Percentiles rank a stretch among this genome's conserved stretches.
Evolutionary conservation across 257 asterid genomes (phyloP).

Genomic region (Capsicum rhomboideum): DNA sequence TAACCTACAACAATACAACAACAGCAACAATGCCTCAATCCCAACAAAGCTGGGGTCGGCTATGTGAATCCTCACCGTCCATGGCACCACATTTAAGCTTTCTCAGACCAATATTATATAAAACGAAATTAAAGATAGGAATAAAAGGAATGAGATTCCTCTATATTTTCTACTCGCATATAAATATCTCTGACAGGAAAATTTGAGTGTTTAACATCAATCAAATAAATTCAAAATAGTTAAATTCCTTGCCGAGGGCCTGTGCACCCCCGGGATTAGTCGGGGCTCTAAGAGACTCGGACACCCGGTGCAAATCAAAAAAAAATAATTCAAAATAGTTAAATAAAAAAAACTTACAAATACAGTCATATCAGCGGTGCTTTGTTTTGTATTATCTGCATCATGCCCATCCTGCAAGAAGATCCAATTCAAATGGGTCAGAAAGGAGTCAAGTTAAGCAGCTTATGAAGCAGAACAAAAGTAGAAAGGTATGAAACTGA

Average conservation of each 20-base stretch:
- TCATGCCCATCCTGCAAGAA: constrained; percentile 68
- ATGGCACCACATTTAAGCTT: background rate
- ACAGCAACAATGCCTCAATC: background rate
- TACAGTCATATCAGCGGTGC: constrained; percentile 81
- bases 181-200: background rate
- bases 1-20: background rate
- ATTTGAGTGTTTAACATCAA: background rate
- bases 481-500: background rate
- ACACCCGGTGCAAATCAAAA: too few relatives aligned
- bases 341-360: constrained; percentile 45
- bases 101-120: background rate
- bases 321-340: too few relatives aligned
- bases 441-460: background rate
- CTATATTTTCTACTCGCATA: background rate
- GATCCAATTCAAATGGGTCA: background rate
- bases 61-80: background rate
- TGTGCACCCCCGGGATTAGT: too few relatives aligned
- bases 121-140: background rate
- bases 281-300: too few relatives aligned
- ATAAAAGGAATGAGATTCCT: background rate
- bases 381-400: constrained; percentile 51
- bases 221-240: background rate
- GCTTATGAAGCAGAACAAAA: background rate
- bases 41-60: background rate
- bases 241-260: too few relatives aligned